Evolutionary conservation across 2,329 filamentous ascomycete species (phyloP).

Genomic region (Exophiala phaeomuriformis): DNA sequence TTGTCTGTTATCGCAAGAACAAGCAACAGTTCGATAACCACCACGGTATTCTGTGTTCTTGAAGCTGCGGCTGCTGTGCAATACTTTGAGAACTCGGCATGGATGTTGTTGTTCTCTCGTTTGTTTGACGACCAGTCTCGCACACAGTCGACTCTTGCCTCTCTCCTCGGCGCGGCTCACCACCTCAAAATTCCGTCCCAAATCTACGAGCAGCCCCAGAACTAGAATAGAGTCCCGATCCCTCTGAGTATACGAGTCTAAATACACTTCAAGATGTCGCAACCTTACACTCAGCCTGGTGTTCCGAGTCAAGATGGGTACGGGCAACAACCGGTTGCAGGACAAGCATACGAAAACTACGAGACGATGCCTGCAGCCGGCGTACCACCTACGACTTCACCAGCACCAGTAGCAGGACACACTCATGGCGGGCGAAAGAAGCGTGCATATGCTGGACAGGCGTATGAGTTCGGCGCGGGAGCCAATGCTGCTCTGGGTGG

Average conservation of each 20-base stretch:
- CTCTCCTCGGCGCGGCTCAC: constrained; percentile 9
- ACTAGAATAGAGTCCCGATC: background rate
- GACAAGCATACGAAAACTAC: constrained; percentile 35
- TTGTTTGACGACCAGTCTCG: constrained; percentile 6
- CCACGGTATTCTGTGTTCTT: background rate
- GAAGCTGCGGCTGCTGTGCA: background rate
- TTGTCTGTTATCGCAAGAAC: constrained; percentile 12
- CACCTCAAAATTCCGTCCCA: constrained; percentile 4
- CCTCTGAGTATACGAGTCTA: background rate
- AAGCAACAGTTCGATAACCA: background rate
- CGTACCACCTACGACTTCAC: constrained; percentile 27
- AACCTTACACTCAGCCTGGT: constrained; percentile 31
- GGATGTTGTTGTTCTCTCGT: constrained; percentile 8
- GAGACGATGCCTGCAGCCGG: constrained; percentile 33
- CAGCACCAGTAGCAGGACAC: constrained; percentile 26
- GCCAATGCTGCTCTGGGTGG: constrained; percentile 62
- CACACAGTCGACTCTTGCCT: constrained; percentile 12
- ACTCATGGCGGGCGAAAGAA: constrained; percentile 58
- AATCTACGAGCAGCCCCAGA: background rate
- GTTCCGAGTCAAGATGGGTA: constrained; percentile 40
- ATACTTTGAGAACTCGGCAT: constrained; percentile 2
- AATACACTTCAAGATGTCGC: constrained; percentile 31
- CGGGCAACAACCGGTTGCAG: constrained; percentile 35
- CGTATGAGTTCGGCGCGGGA: constrained; percentile 84
- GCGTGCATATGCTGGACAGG: constrained; percentile 86